phyloP scores from a whole-genome alignment of 768 basidiomycete genomes.

The Podaxis sp. region DNA sequence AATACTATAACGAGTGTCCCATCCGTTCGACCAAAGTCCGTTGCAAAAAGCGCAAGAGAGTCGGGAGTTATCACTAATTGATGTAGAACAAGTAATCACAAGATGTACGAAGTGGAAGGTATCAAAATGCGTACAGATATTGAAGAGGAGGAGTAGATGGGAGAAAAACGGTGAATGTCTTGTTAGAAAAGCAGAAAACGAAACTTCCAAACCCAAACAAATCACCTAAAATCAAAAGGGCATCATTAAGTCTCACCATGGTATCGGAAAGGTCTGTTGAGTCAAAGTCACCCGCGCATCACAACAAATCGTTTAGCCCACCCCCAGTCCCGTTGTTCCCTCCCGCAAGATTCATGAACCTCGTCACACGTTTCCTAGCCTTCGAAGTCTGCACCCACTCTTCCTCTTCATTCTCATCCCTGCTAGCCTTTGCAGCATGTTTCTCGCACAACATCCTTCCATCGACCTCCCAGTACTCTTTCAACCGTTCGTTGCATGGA shows the following conservation, averaged over 20 bases:
- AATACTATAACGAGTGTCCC: not conserved
- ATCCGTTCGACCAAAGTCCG: not conserved
- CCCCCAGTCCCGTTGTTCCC: constrained; percentile 17
- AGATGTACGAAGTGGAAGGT: not conserved
- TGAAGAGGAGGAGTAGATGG: not conserved
- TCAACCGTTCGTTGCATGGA: constrained; percentile 51
- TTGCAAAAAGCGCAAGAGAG: not conserved
- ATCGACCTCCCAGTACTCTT: constrained; percentile 89
- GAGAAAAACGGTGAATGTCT: not conserved
- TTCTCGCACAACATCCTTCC: constrained; percentile 82
- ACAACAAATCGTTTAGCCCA: constrained; percentile 19
- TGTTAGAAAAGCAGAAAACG: not conserved
- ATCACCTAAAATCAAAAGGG: not conserved
- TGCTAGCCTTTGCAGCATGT: constrained; percentile 46
- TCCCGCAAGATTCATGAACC: constrained; percentile 70
- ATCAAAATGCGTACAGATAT: not conserved
- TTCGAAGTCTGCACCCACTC: constrained; percentile 36
- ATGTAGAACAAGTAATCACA: not conserved
- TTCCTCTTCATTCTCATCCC: constrained; percentile 23
- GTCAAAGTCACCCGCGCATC: constrained; percentile 8
- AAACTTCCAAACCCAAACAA: not conserved
- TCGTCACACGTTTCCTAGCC: constrained; percentile 74
- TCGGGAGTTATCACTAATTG: not conserved
- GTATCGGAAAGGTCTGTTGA: not conserved
- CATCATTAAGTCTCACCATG: not conserved